A percentile compares a stretch with the other conserved stretches of the same genome.
These are phyloP conservation scores for Pisolithus tinctorius DNA, from an alignment of 768 basidiomycete species.

Conservation along the genomic window DNA sequence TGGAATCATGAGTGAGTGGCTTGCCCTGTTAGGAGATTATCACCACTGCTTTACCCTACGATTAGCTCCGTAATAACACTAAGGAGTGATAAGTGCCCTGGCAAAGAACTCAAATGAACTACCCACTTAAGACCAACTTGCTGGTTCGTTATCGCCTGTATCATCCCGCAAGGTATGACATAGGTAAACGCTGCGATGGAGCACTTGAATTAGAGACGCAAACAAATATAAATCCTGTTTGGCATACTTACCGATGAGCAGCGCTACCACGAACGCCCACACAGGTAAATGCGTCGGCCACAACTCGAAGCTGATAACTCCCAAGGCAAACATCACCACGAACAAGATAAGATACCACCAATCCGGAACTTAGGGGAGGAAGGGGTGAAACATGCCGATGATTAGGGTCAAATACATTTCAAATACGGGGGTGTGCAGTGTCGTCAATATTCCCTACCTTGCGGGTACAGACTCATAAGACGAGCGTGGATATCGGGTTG, in stretches of 20 bases:
- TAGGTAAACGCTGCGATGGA: constrained; percentile 32
- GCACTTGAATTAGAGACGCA: background rate
- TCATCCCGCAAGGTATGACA: constrained; percentile 50
- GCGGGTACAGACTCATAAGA: constrained; percentile 68
- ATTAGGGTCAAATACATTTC: no score
- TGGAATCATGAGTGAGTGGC: background rate
- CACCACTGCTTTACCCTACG: constrained; percentile 40
- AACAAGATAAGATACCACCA: constrained; percentile 82
- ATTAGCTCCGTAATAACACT: constrained; percentile 76
- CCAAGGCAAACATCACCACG: constrained; percentile 61
- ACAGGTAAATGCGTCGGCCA: constrained; percentile 73
- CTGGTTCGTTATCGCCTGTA: constrained; percentile 73
- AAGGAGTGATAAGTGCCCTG: background rate
- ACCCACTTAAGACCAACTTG: constrained; percentile 58
- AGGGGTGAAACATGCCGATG: background rate
- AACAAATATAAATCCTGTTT: background rate
- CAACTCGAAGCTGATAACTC: constrained; percentile 61
- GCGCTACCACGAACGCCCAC: constrained; percentile 59
- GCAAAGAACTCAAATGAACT: background rate
- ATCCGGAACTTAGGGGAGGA: constrained; percentile 50
- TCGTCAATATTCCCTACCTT: constrained; percentile 13
- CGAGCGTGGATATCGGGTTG: constrained; percentile 83
- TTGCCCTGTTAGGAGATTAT: background rate
- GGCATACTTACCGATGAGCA: constrained; percentile 38
- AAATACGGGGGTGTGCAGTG: no score